A percentile compares a stretch with the other conserved stretches of the same genome.
These are phyloP conservation scores for Phaeosphaeriaceae sp. DNA, from an alignment of 2,329 filamentous ascomycete genomes.

Conservation along the genomic window DNA sequence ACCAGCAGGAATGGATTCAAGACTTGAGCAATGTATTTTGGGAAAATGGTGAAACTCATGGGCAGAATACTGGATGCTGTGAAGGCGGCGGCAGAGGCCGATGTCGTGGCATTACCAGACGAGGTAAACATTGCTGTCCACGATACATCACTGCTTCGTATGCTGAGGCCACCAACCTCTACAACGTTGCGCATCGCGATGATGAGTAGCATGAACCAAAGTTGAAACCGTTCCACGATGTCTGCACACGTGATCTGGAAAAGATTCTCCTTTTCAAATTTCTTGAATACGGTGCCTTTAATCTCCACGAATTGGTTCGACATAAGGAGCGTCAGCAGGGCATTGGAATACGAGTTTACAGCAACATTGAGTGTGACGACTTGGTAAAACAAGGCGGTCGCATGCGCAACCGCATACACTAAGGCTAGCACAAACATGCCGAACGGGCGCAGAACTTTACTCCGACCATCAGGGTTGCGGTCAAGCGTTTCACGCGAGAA, in stretches of 20 bases:
- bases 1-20: slow-evolving; percentile 93
- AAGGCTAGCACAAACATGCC: slow-evolving; percentile 90
- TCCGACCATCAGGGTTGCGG: slow-evolving; percentile 83
- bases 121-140: slow-evolving; percentile 37
- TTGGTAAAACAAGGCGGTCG: slow-evolving; percentile 91
- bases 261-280: slow-evolving; percentile 95
- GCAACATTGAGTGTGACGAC: slow-evolving; percentile 98
- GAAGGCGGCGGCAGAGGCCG: slow-evolving; percentile 53
- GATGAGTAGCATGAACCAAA: slow-evolving; percentile 97
- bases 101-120: slow-evolving; percentile 56
- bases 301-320: slow-evolving; percentile 99
- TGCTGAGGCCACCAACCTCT: slow-evolving; percentile 85
- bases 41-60: slow-evolving; percentile 87
- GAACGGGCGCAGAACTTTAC: slow-evolving; percentile 85
- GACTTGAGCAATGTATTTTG: slow-evolving; percentile 86
- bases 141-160: slow-evolving; percentile 42
- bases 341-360: slow-evolving; percentile 98
- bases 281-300: slow-evolving; percentile 98
- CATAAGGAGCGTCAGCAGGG: slow-evolving; percentile 85
- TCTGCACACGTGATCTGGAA: slow-evolving; percentile 97
- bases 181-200: slow-evolving; percentile 96
- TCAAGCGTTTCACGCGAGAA: slow-evolving; percentile 94
- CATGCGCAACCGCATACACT: slow-evolving; percentile 85
- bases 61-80: slow-evolving; percentile 79
- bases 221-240: slow-evolving; percentile 93